These are phyloP conservation scores for Cajanus cajan DNA, from an alignment of 306 rosid species.

Conservation along the genomic window DNA sequence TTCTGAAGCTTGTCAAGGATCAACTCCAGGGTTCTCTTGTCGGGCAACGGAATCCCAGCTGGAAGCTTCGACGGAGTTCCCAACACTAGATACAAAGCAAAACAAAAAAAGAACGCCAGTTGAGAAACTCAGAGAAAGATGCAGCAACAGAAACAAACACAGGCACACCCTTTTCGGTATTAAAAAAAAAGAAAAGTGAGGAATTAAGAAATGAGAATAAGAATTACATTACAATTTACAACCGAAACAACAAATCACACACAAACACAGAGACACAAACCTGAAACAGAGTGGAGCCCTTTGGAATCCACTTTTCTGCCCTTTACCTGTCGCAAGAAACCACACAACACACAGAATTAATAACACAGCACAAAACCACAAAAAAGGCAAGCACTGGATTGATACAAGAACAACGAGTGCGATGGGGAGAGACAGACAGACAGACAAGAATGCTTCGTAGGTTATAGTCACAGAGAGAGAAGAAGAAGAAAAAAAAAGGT, in stretches of 20 bases:
- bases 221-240: slow-evolving; percentile 6
- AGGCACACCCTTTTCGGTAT: neutral
- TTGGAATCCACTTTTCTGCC: slow-evolving; percentile 71
- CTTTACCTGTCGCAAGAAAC: slow-evolving; percentile 69
- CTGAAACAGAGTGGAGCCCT: slow-evolving; percentile 75
- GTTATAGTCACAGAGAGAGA: slow-evolving; percentile 32
- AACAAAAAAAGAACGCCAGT: neutral
- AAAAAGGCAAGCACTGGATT: slow-evolving; percentile 41
- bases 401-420: slow-evolving; percentile 13
- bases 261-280: slow-evolving; percentile 42
- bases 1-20: slow-evolving; percentile 95
- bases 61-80: slow-evolving; percentile 67
- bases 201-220: neutral
- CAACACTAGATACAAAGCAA: slow-evolving; percentile 34
- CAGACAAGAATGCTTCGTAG: slow-evolving; percentile 27
- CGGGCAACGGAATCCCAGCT: slow-evolving; percentile 67
- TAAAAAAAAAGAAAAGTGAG: neutral
- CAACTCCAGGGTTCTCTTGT: slow-evolving; percentile 84
- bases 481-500: neutral
- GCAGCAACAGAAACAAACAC: slow-evolving; percentile 10
- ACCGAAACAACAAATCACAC: slow-evolving; percentile 16
- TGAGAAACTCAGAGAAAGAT: slow-evolving; percentile 23
- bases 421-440: slow-evolving; percentile 61
- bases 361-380: slow-evolving; percentile 25
- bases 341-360: slow-evolving; percentile 33